Base-by-base conservation (phyloP, 148 eudicot genomes). In the Rhododendron williamsianum region DNA sequence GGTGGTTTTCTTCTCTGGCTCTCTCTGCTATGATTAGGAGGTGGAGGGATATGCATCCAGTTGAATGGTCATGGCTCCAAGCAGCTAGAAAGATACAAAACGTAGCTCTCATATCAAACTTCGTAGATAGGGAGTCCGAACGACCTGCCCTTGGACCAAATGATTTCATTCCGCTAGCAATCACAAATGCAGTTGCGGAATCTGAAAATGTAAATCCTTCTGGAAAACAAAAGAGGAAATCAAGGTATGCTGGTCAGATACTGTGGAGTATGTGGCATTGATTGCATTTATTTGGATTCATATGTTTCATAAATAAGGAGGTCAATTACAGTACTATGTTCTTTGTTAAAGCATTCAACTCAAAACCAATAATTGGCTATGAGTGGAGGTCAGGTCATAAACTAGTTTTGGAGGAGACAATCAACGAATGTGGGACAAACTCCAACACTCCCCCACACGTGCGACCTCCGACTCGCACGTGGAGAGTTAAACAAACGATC, bases 71-170 rank as follows among this genome's bases (percentile, higher is more conserved):
- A 60, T 43, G 81, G 82, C 92, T 90, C 21, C 89, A 90, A 87
- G 94, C 88, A 80, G 95, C 92, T 56, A 90, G 86, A 89, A 87
- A 85, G 85, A 82, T 91, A 35, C 91, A 85, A 84, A 92, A 82
- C 81, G 89, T 78, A 78, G 97, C 95, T 81, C 87, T 93, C 35
- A 90, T 93, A 60, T 91, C 97, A 41, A 95, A 96, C 87, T 95
- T 95, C 84, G 99, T 96, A 43, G 99, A 95, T 85, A 90, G 99
- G 85, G 98, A 95, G 90, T 88, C 92, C 1, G 93, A 93, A 82
- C 91, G 98, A 84, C 98, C 99, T 86, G 87, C 94, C 71, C 90
- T 96, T 81, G 93, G 91, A 81, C 90, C 94, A 21, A 81, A 89
- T 84, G 99, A 95, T 89, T 94, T 95, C 76, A 43, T 89, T 79